Evolutionary conservation across 306 rosid genomes (phyloP).

Genomic region (Rubus idaeus): DNA sequence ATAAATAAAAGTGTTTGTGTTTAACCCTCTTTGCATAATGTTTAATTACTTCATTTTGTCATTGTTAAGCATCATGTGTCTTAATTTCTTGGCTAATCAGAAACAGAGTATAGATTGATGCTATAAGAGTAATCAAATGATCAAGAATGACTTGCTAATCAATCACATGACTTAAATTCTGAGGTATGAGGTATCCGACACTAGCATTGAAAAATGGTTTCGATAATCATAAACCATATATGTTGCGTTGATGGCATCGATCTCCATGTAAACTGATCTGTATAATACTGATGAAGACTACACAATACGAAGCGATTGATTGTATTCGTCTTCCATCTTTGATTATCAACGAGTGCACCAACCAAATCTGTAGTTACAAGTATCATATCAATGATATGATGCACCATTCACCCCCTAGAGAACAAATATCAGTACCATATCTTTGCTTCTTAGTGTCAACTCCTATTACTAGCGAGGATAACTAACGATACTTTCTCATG

Average conservation of each 20-base stretch:
- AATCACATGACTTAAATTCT: neutral
- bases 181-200: too few relatives aligned
- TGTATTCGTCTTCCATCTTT: neutral
- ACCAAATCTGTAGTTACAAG: too few relatives aligned
- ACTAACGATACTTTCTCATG: too few relatives aligned
- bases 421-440: too few relatives aligned
- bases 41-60: neutral
- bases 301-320: neutral
- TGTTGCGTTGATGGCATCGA: neutral
- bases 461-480: too few relatives aligned
- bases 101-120: neutral
- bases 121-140: neutral
- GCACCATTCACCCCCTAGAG: too few relatives aligned
- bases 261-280: neutral
- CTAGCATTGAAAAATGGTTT: neutral
- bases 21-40: neutral
- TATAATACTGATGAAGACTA: neutral
- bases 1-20: constrained; percentile 19
- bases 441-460: too few relatives aligned
- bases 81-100: neutral
- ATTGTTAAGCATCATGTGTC: neutral
- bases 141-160: neutral
- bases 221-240: neutral
- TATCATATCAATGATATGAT: too few relatives aligned
- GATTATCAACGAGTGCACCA: too few relatives aligned